Base-by-base conservation (phyloP, 164 flowering plant genomes). In the Paratinospora sagittata region DNA sequence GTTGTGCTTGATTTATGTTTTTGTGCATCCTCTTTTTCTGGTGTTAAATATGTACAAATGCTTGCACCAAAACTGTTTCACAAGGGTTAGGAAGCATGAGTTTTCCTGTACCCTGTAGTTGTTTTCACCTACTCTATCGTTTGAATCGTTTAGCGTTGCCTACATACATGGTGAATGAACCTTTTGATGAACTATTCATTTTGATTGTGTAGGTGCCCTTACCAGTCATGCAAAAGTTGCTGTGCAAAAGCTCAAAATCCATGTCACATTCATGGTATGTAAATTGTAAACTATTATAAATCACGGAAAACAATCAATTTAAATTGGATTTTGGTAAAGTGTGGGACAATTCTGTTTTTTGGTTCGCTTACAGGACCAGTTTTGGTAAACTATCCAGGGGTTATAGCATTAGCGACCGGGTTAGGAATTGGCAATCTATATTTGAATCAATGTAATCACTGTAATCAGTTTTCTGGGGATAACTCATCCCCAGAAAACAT, bases 181-280 rank as follows among this genome's bases (percentile, higher is more conserved):
- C 13, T 66, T 47, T 71, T 37, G 43, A 64, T 69, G 67, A 73
- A 12, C 58, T 36, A n/a, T 34, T 30, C 4, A 65, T 60, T 70
- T 19, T 52, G 10, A 60, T 61, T 65, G 16, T 82, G 82, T 83
- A 95, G 98, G 86, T 92, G 97, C 67, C 98, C 97, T 2, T 95
- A 77, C 67, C 87, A 86, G 70, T 87, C 91, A 61, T 95, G 99
- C 86, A 95, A 95, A 85, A 89, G 88, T 80, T 95, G 99, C 82
- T 95, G 99, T 80, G 81, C 96, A 64, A 91, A 84, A 85, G 96
- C 96, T 66, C 90, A 92, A 82, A 95, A 95, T 76, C 97, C 96
- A 12, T 92, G 99, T 73, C 87, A 81, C 57, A 91, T 95, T 78
- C 99, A 95, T 66, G 99, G 99, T 92, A 85, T 64, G 86, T 34